Conservation (phyloP, 768 basidiomycete genomes). For the Floccularia luteovirens region DNA sequence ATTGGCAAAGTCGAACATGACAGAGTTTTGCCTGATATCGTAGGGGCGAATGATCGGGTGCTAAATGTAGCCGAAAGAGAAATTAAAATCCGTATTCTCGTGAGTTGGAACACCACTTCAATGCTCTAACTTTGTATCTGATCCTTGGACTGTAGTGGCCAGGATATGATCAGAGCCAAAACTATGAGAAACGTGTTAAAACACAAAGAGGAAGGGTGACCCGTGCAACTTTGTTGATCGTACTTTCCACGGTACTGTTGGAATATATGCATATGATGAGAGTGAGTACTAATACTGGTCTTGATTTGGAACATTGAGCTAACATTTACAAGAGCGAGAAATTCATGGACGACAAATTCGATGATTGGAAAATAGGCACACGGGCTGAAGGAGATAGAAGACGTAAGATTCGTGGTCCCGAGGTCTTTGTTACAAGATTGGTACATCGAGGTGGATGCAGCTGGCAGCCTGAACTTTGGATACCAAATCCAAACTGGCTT, state of each 20-base stretch:
- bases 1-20: conserved; percentile 19
- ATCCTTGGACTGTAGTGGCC: conserved; percentile 31
- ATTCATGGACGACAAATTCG: not conserved
- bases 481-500: conserved; percentile 10
- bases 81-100: conserved; percentile 27
- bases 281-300: conserved; percentile 13
- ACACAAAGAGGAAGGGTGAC: conserved; percentile 24
- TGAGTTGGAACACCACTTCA: conserved; percentile 10
- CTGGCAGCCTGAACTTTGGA: conserved; percentile 38
- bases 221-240: conserved; percentile 19
- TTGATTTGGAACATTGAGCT: too few species aligned
- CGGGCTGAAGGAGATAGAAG: conserved; percentile 9
- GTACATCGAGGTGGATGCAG: conserved; percentile 29
- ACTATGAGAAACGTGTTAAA: conserved; percentile 27
- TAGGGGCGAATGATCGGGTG: conserved; percentile 13
- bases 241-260: conserved; percentile 20
- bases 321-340: too few species aligned
- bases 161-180: conserved; percentile 30
- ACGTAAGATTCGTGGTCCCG: conserved; percentile 15
- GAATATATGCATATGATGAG: conserved; percentile 20
- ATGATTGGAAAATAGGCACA: conserved; percentile 22
- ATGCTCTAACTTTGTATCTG: not conserved
- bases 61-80: conserved; percentile 15
- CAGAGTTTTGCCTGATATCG: conserved; percentile 10
- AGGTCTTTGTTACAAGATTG: conserved; percentile 29